Percentiles rank a stretch among this genome's conserved stretches.
Conservation (phyloP, 371 early-diverging fungal genomes). For the Mortierella sp. region DNA sequence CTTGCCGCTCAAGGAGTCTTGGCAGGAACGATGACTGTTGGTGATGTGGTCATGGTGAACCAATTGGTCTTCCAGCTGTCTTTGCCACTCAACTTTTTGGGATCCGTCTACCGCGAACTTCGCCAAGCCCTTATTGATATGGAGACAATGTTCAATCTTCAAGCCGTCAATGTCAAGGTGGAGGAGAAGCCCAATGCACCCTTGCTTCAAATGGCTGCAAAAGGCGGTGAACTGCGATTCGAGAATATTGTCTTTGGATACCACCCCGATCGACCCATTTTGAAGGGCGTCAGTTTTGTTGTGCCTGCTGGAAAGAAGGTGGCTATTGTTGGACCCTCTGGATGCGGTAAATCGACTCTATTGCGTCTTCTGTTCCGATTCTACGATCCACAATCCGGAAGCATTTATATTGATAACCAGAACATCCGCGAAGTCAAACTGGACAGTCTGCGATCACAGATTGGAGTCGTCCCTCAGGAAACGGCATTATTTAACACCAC, state of each 20-base stretch:
- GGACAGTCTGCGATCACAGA: conserved; percentile 76
- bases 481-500: conserved; percentile 80
- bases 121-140: conserved; percentile 94
- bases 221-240: conserved; percentile 80
- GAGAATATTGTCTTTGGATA: conserved; percentile 92
- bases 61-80: conserved; percentile 95
- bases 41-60: conserved; percentile 97
- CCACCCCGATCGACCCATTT: conserved; percentile 75
- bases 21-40: conserved; percentile 84
- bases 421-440: conserved; percentile 75
- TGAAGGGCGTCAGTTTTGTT: conserved; percentile 80
- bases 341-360: conserved; percentile 91
- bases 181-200: conserved; percentile 66
- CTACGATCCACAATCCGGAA: conserved; percentile 82
- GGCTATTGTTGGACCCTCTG: conserved; percentile 96
- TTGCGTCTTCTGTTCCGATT: conserved; percentile 86
- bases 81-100: conserved; percentile 95
- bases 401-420: conserved; percentile 82
- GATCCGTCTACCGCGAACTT: conserved; percentile 96
- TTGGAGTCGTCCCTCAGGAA: conserved; percentile 89
- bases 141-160: conserved; percentile 92
- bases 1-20: conserved; percentile 90
- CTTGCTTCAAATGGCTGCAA: conserved; percentile 38
- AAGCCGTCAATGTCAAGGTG: conserved; percentile 65
- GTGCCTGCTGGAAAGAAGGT: conserved; percentile 90